Evolutionary conservation across 768 basidiomycete species (phyloP).

Genomic region (Tylopilus balloui): DNA sequence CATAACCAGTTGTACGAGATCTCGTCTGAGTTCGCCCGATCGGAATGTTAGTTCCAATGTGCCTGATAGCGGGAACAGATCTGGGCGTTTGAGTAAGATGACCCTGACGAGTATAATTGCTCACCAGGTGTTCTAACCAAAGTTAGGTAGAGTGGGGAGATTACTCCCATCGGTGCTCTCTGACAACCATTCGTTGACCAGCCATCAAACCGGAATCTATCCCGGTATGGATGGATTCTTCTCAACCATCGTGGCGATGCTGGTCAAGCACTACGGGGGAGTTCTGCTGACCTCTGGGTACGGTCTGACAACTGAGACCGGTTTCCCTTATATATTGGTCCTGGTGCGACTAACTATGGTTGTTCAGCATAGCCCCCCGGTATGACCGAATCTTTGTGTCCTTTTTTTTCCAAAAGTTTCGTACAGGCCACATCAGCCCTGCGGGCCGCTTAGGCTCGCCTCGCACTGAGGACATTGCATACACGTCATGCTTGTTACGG

Average conservation of each 20-base stretch:
- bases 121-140: constrained; percentile 28
- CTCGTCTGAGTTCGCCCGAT: constrained; percentile 25
- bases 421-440: constrained; percentile 6
- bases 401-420: constrained; percentile 15
- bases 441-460: constrained; percentile 9
- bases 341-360: constrained; percentile 15
- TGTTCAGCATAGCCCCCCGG: constrained; percentile 30
- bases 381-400: constrained; percentile 26
- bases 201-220: constrained; percentile 18
- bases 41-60: constrained; percentile 22
- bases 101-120: constrained; percentile 25
- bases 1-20: constrained; percentile 30
- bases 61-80: constrained; percentile 32
- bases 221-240: constrained; percentile 15
- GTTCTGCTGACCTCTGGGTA: constrained; percentile 14
- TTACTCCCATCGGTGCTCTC: constrained; percentile 15
- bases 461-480: constrained; percentile 9
- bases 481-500: constrained; percentile 1
- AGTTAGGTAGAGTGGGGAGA: constrained; percentile 22
- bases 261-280: constrained; percentile 3
- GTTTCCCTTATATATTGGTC: constrained; percentile 7
- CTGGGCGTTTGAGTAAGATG: constrained; percentile 19
- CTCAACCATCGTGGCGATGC: constrained; percentile 28
- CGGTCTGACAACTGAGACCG: constrained; percentile 19
- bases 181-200: constrained; percentile 15